A percentile compares a stretch with the other conserved stretches of the same genome.
phyloP scores from a whole-genome alignment of 768 basidiomycete species.

The Trametopsis cervina region DNA sequence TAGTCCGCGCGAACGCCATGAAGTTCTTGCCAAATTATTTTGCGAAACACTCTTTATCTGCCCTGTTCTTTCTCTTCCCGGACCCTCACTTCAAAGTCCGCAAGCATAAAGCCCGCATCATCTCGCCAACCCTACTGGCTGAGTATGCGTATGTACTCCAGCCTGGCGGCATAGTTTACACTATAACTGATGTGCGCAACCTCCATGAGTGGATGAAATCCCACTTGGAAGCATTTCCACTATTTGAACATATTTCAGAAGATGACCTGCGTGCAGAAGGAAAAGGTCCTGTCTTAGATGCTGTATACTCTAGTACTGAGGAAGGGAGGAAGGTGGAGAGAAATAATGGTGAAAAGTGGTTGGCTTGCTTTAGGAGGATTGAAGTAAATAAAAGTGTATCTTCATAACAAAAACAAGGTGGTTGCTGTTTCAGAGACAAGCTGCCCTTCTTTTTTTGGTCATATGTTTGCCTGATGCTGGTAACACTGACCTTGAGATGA shows the following conservation, averaged over 20 bases:
- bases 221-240: constrained; percentile 81
- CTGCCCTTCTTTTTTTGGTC: too few relatives aligned
- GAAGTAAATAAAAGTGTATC: constrained; percentile 20
- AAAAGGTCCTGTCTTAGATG: constrained; percentile 72
- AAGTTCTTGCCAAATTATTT: constrained; percentile 98
- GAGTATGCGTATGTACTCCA: constrained; percentile 94
- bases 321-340: constrained; percentile 96
- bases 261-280: constrained; percentile 69
- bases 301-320: constrained; percentile 81
- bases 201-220: constrained; percentile 93
- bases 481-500: too few relatives aligned
- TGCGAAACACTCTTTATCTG: constrained; percentile 78
- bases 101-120: constrained; percentile 98
- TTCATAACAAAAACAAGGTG: too few relatives aligned
- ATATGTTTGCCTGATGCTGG: too few relatives aligned
- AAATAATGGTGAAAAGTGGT: constrained; percentile 86
- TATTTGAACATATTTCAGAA: constrained; percentile 78
- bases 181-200: constrained; percentile 94
- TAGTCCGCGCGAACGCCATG: constrained; percentile 96
- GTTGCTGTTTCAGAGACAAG: too few relatives aligned
- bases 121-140: constrained; percentile 93
- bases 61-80: constrained; percentile 97
- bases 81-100: constrained; percentile 98
- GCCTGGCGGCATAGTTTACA: constrained; percentile 95
- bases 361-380: constrained; percentile 82